Evolutionary conservation across 1,139 yeast genomes (phyloP).

Genomic region (Magnusiomyces clavatus): DNA sequence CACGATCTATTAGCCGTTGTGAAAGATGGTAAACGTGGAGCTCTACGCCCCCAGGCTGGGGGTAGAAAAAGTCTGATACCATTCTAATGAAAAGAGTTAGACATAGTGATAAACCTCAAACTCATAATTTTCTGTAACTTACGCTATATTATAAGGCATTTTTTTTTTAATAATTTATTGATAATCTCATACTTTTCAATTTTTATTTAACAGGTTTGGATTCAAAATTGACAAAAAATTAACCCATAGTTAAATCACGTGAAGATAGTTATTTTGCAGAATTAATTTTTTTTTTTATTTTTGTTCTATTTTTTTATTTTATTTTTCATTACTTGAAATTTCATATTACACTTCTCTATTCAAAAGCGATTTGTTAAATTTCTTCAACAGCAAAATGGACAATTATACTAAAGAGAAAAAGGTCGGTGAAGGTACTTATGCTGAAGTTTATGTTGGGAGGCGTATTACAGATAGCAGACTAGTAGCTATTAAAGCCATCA

Average conservation of each 20-base stretch:
- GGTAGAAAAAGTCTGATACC: slow-evolving; percentile 96
- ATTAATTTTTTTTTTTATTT: neutral
- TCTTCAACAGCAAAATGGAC: neutral
- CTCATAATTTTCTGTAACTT: slow-evolving; percentile 19
- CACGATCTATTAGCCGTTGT: slow-evolving; percentile 71
- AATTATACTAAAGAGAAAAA: slow-evolving; percentile 46
- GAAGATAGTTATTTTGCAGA: neutral
- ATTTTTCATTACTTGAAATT: neutral
- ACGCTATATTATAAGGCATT: slow-evolving; percentile 41
- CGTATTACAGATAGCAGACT: slow-evolving; percentile 44
- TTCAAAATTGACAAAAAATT: neutral
- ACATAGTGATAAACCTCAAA: slow-evolving; percentile 1
- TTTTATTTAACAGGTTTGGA: neutral
- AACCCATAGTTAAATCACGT: neutral
- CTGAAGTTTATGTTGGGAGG: slow-evolving; percentile 80
- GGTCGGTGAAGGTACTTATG: slow-evolving; percentile 99
- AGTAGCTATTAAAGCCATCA: slow-evolving; percentile 92
- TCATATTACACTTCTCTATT: neutral
- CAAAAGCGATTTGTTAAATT: too few relatives aligned
- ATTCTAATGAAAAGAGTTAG: slow-evolving; percentile 32
- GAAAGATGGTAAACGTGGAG: slow-evolving; percentile 82
- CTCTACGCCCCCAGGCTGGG: slow-evolving; percentile 98
- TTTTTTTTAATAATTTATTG: slow-evolving; percentile 9
- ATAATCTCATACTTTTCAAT: neutral
- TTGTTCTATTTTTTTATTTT: neutral